Conservation (phyloP, 345 rosid species). For the Durio zibethinus region DNA sequence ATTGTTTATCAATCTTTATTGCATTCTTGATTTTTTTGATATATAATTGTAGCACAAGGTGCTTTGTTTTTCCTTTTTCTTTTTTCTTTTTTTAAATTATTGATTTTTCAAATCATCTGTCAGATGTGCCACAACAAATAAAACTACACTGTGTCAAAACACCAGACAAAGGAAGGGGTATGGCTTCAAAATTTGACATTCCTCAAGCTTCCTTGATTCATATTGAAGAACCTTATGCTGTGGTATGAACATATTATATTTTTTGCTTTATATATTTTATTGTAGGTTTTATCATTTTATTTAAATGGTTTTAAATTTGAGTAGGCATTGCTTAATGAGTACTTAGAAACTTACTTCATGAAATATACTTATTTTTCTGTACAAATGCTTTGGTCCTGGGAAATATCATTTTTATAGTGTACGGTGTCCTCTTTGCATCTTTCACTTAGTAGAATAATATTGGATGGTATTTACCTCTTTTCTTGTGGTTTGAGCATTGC, state of each 20-base stretch:
- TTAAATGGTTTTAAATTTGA: background rate
- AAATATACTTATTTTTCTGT: background rate
- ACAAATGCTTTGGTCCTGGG: background rate
- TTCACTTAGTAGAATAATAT: background rate
- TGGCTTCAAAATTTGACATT: slow-evolving; percentile 56
- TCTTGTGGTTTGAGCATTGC: background rate
- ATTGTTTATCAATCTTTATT: slow-evolving; percentile 4
- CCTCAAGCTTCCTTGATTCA: slow-evolving; percentile 69
- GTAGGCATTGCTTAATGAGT: background rate
- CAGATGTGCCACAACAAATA: slow-evolving; percentile 43
- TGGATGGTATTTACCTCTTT: background rate
- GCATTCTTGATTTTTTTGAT: background rate
- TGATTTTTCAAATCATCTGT: slow-evolving; percentile 21
- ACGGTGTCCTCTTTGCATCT: background rate
- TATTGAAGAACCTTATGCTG: slow-evolving; percentile 65
- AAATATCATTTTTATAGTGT: background rate
- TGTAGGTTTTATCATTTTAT: slow-evolving; percentile 1
- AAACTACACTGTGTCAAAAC: slow-evolving; percentile 46
- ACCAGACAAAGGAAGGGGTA: slow-evolving; percentile 72
- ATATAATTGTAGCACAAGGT: background rate
- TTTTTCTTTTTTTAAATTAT: background rate
- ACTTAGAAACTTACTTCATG: background rate
- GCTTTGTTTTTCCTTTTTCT: background rate
- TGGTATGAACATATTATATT: slow-evolving; percentile 39
- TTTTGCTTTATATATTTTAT: background rate